Base-by-base conservation (phyloP, 768 basidiomycete genomes). In the Udeniomyces megalosporus region DNA sequence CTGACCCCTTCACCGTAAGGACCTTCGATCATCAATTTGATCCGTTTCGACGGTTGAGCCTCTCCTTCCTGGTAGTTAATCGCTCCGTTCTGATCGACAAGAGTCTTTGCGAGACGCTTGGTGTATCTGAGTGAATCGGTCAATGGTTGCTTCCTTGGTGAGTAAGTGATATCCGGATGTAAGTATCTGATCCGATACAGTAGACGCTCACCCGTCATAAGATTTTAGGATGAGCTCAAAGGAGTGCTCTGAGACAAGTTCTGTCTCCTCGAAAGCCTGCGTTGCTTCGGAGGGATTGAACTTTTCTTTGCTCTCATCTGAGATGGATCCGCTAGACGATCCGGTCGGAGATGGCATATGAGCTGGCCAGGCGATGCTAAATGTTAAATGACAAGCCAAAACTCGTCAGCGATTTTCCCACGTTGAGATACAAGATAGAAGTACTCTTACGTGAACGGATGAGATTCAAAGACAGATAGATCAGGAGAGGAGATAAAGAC, bases 161-260 rank as follows among this genome's bases (percentile, higher is more conserved):
- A n/a, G n/a, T n/a, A 42, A 42, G 8, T 42, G 38, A 42, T 42
- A 42, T n/a, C n/a, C n/a, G n/a, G 38, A 42, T 42, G 10, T 42
- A 17, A 42, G 38, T 17, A 42, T 42, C 38, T 17, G 38, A 42
- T 42, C 38, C 38, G 38, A 42, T 42, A 17, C 38, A 42, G 38
- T 8, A 42, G 38, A 17, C 8, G 17, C 38, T 42, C 10, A 42
- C 38, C 38, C 59, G 22, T 14, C 10, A 38, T 60, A 60, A 4
- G 49, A 44, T 35, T 60, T 60, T 34, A 60, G 34, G 59, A 60
- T 50, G n/a, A 60, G 34, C 35, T 60, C 59, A 46, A 60, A 44
- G 22, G 46, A 47, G 34, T 47, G 32, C 35, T 47, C 32, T 17
- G 46, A 49, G 20, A 38, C 32, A 28, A 49, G 20, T 24, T 32